Conservation (phyloP, 2,329 filamentous ascomycete species). For the Fusarium mexicanum region DNA sequence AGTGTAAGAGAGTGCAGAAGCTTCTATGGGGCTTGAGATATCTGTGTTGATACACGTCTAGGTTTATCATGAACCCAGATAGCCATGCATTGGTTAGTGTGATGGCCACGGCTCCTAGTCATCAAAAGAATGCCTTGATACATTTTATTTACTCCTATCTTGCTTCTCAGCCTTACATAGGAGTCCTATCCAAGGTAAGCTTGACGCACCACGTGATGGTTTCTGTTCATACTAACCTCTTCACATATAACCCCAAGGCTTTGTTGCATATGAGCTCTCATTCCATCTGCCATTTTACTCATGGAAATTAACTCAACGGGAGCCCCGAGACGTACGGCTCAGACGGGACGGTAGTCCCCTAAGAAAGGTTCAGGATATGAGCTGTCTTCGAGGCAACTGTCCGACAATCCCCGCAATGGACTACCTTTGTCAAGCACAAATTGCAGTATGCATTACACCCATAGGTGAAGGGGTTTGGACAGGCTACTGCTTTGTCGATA, state of each 20-base stretch:
- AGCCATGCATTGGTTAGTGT: accelerated
- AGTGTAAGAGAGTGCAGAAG: background rate
- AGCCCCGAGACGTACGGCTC: background rate
- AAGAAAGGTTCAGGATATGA: background rate
- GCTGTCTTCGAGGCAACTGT: background rate
- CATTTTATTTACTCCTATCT: background rate
- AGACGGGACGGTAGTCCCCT: accelerated
- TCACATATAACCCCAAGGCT: too few species aligned
- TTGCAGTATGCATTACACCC: background rate
- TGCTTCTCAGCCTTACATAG: background rate
- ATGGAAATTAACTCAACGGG: accelerated
- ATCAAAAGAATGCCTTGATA: accelerated
- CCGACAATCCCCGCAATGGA: accelerated
- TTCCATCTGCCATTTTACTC: background rate
- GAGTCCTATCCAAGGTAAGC: background rate
- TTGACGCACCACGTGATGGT: accelerated
- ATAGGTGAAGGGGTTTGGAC: background rate
- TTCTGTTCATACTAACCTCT: too few species aligned
- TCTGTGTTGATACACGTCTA: background rate
- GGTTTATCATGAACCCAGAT: background rate
- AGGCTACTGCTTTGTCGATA: conserved; percentile 13
- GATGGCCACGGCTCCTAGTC: accelerated
- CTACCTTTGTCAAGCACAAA: conserved; percentile 13
- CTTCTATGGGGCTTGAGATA: too few species aligned
- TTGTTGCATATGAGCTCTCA: too few species aligned